Evolutionary conservation across 1,284 basidiomycete species (phyloP).

Genomic region (Cryptococcus deneoformans): DNA sequence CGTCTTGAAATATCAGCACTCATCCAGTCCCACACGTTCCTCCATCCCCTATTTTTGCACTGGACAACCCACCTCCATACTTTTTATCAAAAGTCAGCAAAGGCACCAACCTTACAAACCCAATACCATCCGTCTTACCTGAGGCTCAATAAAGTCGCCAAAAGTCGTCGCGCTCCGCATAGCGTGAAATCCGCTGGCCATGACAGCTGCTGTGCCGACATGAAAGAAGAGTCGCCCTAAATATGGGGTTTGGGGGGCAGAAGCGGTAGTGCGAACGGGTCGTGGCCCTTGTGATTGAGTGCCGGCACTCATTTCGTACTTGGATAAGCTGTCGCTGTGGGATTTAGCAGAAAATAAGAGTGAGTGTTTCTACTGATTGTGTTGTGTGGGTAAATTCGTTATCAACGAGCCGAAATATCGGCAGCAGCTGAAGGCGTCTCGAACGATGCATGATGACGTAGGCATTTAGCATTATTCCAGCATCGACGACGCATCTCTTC

Average conservation of each 20-base stretch:
- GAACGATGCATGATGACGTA: no score
- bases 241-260: constrained; percentile 21
- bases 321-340: no score
- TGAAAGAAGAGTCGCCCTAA: constrained; percentile 32
- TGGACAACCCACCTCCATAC: neutral
- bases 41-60: neutral
- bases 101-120: neutral
- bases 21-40: neutral
- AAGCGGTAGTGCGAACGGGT: neutral
- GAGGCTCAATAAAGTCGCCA: constrained; percentile 24
- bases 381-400: no score
- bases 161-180: constrained; percentile 22
- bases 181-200: constrained; percentile 41
- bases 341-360: no score
- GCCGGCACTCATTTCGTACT: no score
- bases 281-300: no score
- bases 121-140: constrained; percentile 18
- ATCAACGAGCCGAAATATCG: no score
- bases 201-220: constrained; percentile 30
- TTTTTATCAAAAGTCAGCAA: neutral
- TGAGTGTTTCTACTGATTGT: no score
- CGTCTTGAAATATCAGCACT: neutral
- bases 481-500: no score
- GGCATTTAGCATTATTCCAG: no score
- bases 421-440: no score